Evolutionary conservation across 352 stramenopile genomes (phyloP).

Genomic region (Globisporangium iwayamae): DNA sequence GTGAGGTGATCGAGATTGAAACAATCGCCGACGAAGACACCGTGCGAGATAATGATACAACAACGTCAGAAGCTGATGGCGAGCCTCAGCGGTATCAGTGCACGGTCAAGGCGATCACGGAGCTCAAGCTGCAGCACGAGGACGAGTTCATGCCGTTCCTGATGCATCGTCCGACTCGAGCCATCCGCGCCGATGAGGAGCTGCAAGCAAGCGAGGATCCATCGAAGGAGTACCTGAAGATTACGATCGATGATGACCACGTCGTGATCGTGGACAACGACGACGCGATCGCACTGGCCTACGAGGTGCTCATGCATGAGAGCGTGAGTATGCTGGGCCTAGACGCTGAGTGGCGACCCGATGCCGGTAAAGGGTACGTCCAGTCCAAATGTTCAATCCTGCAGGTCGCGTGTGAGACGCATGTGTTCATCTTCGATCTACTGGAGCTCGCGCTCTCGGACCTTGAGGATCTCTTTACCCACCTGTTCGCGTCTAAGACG

Average conservation of each 20-base stretch:
- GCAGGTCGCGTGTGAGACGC: conserved; percentile 58
- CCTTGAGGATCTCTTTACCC: conserved; percentile 61
- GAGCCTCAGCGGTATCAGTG: conserved; percentile 22
- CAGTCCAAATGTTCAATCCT: conserved; percentile 68
- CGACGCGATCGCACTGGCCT: conserved; percentile 42
- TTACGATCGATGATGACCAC: conserved; percentile 36
- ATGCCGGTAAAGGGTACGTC: conserved; percentile 25
- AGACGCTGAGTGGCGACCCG: conserved; percentile 71
- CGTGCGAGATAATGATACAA: not conserved
- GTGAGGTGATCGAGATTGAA: conserved; percentile 67
- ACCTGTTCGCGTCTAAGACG: conserved; percentile 45
- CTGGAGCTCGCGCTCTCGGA: conserved; percentile 48
- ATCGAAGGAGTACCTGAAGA: conserved; percentile 37
- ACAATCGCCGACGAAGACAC: conserved; percentile 30
- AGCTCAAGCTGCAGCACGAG: conserved; percentile 68
- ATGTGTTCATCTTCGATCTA: conserved; percentile 71
- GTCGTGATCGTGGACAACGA: conserved; percentile 63
- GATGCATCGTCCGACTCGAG: conserved; percentile 23
- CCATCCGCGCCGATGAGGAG: conserved; percentile 4
- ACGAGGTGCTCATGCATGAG: conserved; percentile 42
- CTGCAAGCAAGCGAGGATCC: conserved; percentile 16
- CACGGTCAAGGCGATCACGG: conserved; percentile 43
- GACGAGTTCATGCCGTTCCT: conserved; percentile 66
- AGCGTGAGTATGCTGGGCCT: conserved; percentile 40
- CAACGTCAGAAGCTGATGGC: not conserved